Evolutionary conservation across 2,329 filamentous ascomycete genomes (phyloP), one percentile per base, ranked within the genome.

Genomic region (Fusarium devonianum): DNA sequence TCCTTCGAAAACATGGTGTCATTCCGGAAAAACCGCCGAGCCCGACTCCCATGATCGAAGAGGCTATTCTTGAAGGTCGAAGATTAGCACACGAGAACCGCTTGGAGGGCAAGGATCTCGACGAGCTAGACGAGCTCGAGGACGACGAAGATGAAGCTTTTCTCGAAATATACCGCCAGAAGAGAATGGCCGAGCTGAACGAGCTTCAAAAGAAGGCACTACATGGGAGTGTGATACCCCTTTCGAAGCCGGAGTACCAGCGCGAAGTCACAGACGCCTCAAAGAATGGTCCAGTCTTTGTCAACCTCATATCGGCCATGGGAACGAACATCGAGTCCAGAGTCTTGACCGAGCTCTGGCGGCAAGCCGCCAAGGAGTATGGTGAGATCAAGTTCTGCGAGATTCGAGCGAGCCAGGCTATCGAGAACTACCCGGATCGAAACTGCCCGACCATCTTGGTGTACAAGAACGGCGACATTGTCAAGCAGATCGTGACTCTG

Each of bases 21-120:
- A 97, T 99, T 55, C 94, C 94, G n/a, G 92, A 97, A 71, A 97
- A 96, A 71, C 92, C 93, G 0, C 92, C 92, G 3, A 96, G 93
- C 34, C 94, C 94, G 2, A 97, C 94, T 2, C 92, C 92, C 6
- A 87, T 96, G 76, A 97, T 99, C 65, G 89, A 99, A 75, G 93
- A 97, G 78, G 94, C 94, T 4, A 84, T 99, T 35, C 73, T 88
- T 14, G 90, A 96, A 75, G 94, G 90, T 10, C 84, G 89, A 49
- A 80, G 86, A 63, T 79, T 95, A 55, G 92, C 92, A 19, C 87
- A 97, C 67, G 93, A 97, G 69, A 97, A 97, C 70, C 80, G 94
- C 42, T 78, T 99, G 2, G 92, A 97, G 71, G 90, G 92, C 61
- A 97, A 97, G 70, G 92, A 96, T 64, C 77, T 99, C 0, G 92